Base-by-base conservation (phyloP, 129 eudicot genomes). In the Calendula officinalis region DNA sequence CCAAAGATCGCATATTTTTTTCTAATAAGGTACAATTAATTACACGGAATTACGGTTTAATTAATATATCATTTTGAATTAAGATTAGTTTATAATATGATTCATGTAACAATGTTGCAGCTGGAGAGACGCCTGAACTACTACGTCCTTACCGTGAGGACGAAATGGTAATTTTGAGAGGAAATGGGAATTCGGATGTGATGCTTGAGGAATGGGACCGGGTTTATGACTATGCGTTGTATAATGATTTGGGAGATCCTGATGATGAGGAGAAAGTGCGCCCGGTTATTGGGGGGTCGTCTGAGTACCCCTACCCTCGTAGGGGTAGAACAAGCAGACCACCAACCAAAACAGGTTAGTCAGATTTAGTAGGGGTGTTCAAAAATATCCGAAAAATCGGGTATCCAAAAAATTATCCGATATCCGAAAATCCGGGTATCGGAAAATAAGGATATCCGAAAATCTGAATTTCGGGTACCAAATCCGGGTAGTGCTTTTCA, bases 321-420 rank as follows among this genome's bases (percentile, higher is more conserved):
- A 66, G 85, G 17, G 74, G 81, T 5, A 66, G 85, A 71, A 80
- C 95, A 2, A 84, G 95, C 16, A 76, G 91, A 41, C 71, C 90
- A 27, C 80, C 77, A 8, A 59, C 83, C 37, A 44, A 71, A 46
- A 60, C 73, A 77, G 92, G 92, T 71, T 40, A 71, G 52, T 30
- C 30, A 40, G 0, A 30, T n/a, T n/a, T n/a, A n/a, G n/a, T n/a
- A n/a, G n/a, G n/a, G n/a, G n/a, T n/a, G n/a, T n/a, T n/a, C n/a
- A n/a, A n/a, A n/a, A n/a, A n/a, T n/a, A n/a, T n/a, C n/a, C n/a
- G n/a, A n/a, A n/a, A n/a, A n/a, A n/a, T n/a, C n/a, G n/a, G n/a
- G n/a, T n/a, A n/a, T n/a, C n/a, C n/a, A n/a, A n/a, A n/a, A n/a
- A n/a, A n/a, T n/a, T n/a, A n/a, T n/a, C n/a, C n/a, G n/a, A n/a